Conservation (phyloP, 2,329 filamentous ascomycete genomes). For the Pleoardoris graminearum region DNA sequence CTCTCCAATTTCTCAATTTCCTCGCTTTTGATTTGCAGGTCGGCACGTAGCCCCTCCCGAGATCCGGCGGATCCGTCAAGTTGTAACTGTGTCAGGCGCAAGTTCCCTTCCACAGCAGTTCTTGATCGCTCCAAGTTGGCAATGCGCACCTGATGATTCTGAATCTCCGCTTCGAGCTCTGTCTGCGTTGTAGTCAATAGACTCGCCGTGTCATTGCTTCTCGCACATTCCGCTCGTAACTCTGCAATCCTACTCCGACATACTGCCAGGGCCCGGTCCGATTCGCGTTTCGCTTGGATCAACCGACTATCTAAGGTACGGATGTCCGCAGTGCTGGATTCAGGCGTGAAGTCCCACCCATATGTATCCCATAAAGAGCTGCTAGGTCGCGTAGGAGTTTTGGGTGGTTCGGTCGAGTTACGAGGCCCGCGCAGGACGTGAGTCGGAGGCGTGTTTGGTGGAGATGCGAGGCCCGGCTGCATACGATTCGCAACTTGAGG, state of each 20-base stretch:
- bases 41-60: constrained; percentile 24
- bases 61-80: constrained; percentile 23
- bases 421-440: constrained; percentile 19
- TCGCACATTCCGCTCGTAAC: constrained; percentile 36
- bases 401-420: constrained; percentile 20
- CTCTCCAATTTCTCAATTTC: constrained; percentile 35
- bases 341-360: constrained; percentile 26
- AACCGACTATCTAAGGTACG: constrained; percentile 40
- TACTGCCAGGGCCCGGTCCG: constrained; percentile 40
- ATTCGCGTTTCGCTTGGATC: constrained; percentile 43
- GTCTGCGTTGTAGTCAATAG: constrained; percentile 22
- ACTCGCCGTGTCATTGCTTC: constrained; percentile 28
- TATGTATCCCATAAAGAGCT: constrained; percentile 30
- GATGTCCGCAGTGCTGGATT: constrained; percentile 27
- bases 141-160: constrained; percentile 35
- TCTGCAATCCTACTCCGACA: constrained; percentile 41
- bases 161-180: constrained; percentile 32
- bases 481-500: constrained; percentile 23
- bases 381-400: constrained; percentile 27
- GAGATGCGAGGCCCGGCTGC: constrained; percentile 33
- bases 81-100: constrained; percentile 28
- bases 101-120: constrained; percentile 22
- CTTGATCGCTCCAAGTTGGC: constrained; percentile 33
- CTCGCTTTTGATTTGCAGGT: constrained; percentile 29
- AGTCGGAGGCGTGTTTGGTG: constrained; percentile 40